These are phyloP conservation scores for Nevesoporus exiguus DNA, from an alignment of 768 basidiomycete species.

Conservation along the genomic window DNA sequence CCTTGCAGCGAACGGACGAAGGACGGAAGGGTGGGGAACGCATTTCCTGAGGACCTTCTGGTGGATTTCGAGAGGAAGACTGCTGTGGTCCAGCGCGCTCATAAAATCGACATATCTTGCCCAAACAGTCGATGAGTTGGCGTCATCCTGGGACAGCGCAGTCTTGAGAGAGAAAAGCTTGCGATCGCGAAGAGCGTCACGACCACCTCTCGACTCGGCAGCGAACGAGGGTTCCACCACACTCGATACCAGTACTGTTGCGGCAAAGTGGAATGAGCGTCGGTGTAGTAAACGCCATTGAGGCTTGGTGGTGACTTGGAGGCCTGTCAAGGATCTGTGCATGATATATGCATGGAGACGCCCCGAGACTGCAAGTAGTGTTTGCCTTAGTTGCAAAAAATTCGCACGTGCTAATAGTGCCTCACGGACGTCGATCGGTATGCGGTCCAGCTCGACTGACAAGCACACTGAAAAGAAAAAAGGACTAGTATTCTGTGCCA, in stretches of 20 bases:
- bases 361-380: not conserved
- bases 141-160: constrained; percentile 30
- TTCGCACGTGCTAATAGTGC: constrained; percentile 12
- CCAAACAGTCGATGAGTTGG: constrained; percentile 58
- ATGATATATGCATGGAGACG: constrained; percentile 19
- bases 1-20: constrained; percentile 45
- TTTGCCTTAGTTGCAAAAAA: constrained; percentile 1
- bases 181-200: constrained; percentile 16
- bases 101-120: constrained; percentile 57
- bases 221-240: not conserved
- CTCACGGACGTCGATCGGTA: not conserved
- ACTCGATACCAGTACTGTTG: constrained; percentile 5
- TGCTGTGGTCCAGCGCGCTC: constrained; percentile 42
- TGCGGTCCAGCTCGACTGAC: not conserved
- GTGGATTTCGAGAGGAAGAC: constrained; percentile 62
- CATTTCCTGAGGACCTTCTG: constrained; percentile 68
- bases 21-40: constrained; percentile 42
- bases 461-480: not conserved
- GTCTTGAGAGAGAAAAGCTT: constrained; percentile 28
- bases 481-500: too few species aligned
- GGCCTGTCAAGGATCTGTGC: constrained; percentile 22
- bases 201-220: constrained; percentile 6
- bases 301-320: constrained; percentile 13
- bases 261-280: constrained; percentile 7
- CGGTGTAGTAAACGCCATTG: constrained; percentile 8